phyloP scores from a whole-genome alignment of 176 grass and related monocot species.

The Tuctoria greenei region DNA sequence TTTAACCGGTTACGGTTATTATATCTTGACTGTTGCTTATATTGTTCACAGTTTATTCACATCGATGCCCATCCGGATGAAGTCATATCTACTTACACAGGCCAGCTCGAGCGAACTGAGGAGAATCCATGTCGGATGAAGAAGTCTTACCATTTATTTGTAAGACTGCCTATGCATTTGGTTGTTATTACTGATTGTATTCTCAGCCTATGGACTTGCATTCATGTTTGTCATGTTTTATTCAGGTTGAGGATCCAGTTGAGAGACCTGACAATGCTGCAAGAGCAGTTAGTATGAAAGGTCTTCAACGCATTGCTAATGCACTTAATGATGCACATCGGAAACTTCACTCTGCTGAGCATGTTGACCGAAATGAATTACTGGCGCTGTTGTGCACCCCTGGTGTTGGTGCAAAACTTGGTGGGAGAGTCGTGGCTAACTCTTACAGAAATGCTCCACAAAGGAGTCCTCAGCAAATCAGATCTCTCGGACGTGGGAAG shows the following conservation, averaged over 20 bases:
- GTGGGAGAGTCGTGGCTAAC: slow-evolving; percentile 31
- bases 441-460: slow-evolving; percentile 11
- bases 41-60: slow-evolving; percentile 51
- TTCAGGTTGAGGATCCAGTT: slow-evolving; percentile 77
- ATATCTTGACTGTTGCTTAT: slow-evolving; percentile 10
- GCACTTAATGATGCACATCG: slow-evolving; percentile 39
- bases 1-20: not conserved
- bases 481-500: not conserved
- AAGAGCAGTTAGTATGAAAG: slow-evolving; percentile 48
- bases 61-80: slow-evolving; percentile 41
- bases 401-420: slow-evolving; percentile 48
- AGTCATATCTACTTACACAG: slow-evolving; percentile 72
- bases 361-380: slow-evolving; percentile 41
- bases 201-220: slow-evolving; percentile 29
- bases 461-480: slow-evolving; percentile 24
- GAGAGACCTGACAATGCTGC: slow-evolving; percentile 73
- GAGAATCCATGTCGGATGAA: slow-evolving; percentile 37
- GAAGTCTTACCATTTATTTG: slow-evolving; percentile 59
- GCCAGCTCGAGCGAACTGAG: slow-evolving; percentile 42
- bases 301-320: slow-evolving; percentile 45
- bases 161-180: slow-evolving; percentile 45
- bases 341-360: slow-evolving; percentile 37
- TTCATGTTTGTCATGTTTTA: slow-evolving; percentile 22
- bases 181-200: slow-evolving; percentile 8
- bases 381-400: slow-evolving; percentile 55